Evolutionary conservation across 1,284 basidiomycete species (phyloP).

Genomic region (Rhodotorula sp.): DNA sequence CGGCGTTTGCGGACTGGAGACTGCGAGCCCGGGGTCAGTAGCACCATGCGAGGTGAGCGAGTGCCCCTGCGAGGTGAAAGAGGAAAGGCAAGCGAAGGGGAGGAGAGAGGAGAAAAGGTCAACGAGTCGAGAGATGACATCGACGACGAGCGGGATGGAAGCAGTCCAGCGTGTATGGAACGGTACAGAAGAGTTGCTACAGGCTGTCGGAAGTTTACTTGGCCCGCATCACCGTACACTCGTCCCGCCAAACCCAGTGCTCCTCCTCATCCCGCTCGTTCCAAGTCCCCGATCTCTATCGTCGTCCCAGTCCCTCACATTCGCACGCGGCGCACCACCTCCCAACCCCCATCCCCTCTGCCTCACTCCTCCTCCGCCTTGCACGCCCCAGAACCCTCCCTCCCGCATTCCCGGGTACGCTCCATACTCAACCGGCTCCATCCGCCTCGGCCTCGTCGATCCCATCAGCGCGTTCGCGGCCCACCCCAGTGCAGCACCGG

Average conservation of each 20-base stretch:
- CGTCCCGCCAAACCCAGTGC: conserved; percentile 69
- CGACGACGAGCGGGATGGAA: too few species aligned
- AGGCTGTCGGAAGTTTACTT: background rate
- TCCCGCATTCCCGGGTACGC: conserved; percentile 37
- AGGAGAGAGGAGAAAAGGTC: background rate
- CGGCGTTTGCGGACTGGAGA: background rate
- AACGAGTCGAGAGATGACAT: background rate
- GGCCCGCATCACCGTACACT: conserved; percentile 45
- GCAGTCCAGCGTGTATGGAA: background rate
- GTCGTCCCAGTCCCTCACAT: background rate
- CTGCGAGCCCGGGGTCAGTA: background rate
- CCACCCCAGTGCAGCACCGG: conserved; percentile 68
- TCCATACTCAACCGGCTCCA: conserved; percentile 18
- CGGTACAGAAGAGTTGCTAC: background rate
- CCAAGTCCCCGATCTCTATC: conserved; percentile 47
- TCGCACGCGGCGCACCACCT: background rate
- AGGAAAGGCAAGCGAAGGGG: background rate
- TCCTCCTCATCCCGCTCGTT: conserved; percentile 48
- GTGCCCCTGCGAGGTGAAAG: background rate
- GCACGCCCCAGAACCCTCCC: conserved; percentile 45
- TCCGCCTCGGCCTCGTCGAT: conserved; percentile 36
- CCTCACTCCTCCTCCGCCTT: conserved; percentile 14
- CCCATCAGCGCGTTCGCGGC: conserved; percentile 58
- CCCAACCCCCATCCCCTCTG: background rate
- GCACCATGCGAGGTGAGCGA: background rate